These are phyloP conservation scores for Capsicum chinense DNA, from an alignment of 257 asterid species.

Conservation along the genomic window DNA sequence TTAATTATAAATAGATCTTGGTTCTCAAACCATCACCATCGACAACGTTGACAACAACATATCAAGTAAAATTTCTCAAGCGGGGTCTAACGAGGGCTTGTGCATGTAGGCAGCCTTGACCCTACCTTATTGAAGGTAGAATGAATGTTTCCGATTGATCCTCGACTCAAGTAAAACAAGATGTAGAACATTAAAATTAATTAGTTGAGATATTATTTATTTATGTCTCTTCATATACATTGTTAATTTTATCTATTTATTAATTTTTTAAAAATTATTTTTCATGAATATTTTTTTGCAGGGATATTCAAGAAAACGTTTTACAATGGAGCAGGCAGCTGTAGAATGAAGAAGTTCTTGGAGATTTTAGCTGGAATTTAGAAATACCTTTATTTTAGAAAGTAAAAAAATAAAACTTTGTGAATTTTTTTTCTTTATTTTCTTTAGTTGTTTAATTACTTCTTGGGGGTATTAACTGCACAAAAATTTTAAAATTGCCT, in stretches of 20 bases:
- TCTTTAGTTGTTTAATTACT: not conserved
- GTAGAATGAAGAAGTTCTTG: constrained; percentile 25
- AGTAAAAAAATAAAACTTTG: not conserved
- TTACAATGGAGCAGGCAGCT: constrained; percentile 14
- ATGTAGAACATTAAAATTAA: too few relatives aligned
- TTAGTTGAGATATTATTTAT: not conserved
- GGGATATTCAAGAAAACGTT: constrained; percentile 17
- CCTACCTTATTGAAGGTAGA: too few relatives aligned
- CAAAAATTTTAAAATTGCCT: not conserved
- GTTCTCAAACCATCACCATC: too few relatives aligned
- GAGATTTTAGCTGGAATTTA: constrained; percentile 26
- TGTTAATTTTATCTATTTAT: not conserved
- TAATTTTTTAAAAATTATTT: not conserved
- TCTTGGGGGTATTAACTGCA: constrained; percentile 6
- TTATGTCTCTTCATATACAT: not conserved
- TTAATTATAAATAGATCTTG: too few relatives aligned
- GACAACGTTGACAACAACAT: too few relatives aligned
- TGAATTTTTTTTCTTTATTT: not conserved
- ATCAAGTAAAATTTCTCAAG: too few relatives aligned
- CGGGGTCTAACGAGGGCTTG: too few relatives aligned
- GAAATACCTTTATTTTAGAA: constrained; percentile 13
- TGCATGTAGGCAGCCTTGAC: too few relatives aligned
- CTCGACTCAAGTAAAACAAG: too few relatives aligned
- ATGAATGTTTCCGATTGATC: too few relatives aligned
- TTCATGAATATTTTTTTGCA: not conserved